Percentiles rank a stretch among this genome's conserved stretches.
Conservation (phyloP, 2,329 filamentous ascomycete species). For the Akanthomyces dipterigenus region DNA sequence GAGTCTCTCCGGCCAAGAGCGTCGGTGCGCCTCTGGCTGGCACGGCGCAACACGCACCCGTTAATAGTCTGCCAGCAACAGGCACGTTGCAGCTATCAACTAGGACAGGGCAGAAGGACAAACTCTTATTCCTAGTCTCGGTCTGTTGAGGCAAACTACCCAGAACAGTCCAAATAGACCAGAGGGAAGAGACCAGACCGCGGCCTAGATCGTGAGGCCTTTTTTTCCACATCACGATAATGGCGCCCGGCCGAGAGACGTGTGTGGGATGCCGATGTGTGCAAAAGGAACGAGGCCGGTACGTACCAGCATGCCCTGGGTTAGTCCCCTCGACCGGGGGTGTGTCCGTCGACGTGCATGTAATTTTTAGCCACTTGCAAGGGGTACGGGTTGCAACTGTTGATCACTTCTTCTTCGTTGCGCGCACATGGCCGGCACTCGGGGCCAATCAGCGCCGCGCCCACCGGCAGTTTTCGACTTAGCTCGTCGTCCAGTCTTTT, state of each 20-base stretch:
- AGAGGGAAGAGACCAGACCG: neutral
- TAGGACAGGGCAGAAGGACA: neutral
- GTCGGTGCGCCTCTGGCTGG: neutral
- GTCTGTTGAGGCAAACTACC: neutral
- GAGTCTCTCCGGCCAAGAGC: neutral
- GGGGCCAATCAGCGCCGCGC: constrained; percentile 2
- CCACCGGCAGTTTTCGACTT: neutral
- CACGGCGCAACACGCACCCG: neutral
- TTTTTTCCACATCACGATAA: neutral
- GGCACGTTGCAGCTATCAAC: neutral
- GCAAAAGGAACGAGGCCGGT: neutral
- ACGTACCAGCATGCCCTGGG: neutral
- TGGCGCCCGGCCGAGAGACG: neutral
- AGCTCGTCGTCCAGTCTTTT: neutral
- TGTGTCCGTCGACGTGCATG: neutral
- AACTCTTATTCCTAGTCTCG: neutral
- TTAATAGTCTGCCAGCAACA: neutral
- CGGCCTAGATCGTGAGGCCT: neutral
- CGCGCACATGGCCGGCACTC: constrained; percentile 2
- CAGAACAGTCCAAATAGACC: neutral
- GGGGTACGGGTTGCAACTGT: neutral
- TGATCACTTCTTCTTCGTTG: neutral
- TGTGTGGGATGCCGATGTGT: neutral
- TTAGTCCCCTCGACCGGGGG: neutral
- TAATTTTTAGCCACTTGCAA: neutral